Conservation (phyloP, 2,329 filamentous ascomycete species). For the Tolypocladium inflatum region DNA sequence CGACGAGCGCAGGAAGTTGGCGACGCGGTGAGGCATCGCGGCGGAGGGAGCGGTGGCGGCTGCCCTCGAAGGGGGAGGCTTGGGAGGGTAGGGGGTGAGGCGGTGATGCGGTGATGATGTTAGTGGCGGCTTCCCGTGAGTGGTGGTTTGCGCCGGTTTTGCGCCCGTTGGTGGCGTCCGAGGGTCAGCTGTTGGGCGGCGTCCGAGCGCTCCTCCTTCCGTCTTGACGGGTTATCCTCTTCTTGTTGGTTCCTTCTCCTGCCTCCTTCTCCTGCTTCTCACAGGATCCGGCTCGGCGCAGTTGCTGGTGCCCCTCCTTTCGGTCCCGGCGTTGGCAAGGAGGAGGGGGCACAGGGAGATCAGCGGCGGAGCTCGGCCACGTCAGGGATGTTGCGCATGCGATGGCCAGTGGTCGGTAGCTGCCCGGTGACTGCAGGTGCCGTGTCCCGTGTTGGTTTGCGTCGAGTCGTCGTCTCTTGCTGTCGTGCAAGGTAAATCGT, state of each 20-base stretch:
- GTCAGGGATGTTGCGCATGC: background rate
- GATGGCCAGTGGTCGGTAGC: background rate
- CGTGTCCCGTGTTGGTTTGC: too few species aligned
- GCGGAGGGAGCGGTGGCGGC: background rate
- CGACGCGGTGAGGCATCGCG: constrained; percentile 48
- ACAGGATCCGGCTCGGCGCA: background rate
- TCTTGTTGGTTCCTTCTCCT: background rate
- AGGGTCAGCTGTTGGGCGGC: background rate
- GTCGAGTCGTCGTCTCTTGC: too few species aligned
- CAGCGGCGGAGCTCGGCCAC: background rate
- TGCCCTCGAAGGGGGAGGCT: background rate
- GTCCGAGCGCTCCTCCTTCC: background rate
- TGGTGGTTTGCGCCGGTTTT: background rate
- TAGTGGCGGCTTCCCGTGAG: background rate
- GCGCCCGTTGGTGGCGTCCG: background rate
- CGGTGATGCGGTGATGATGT: background rate
- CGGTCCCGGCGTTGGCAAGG: too few species aligned
- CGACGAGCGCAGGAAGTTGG: constrained; percentile 47
- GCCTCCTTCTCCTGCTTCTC: background rate
- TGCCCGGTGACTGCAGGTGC: background rate
- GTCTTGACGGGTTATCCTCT: background rate
- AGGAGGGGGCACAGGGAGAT: background rate
- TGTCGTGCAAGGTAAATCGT: too few species aligned
- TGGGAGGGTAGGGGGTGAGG: background rate
- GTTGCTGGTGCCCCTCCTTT: background rate